Base-by-base conservation (phyloP, 2,329 filamentous ascomycete genomes). In the Colletotrichum chrysophilum region DNA sequence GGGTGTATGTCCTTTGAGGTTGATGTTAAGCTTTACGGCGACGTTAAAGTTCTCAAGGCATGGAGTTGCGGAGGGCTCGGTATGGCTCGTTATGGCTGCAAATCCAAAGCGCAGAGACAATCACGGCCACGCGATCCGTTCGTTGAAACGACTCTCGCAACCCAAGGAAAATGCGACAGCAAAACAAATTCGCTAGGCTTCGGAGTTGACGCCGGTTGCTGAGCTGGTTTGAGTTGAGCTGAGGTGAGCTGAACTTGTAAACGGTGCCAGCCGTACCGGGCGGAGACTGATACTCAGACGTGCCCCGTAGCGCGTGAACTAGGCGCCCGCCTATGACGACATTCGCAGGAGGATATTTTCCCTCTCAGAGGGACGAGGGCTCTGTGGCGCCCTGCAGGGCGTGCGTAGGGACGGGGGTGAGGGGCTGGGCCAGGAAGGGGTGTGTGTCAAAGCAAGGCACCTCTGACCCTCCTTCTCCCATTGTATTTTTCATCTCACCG, bases 281-380 rank as follows among this genome's bases (percentile, higher is more conserved):
- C 16, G 34, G 38, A n/a, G 32, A n/a, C 32, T 24, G 38, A 10
- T 6, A 43, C 36, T 43, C 36, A 38, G 65, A 48, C 28, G 58
- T 26, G 28, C 43, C n/a, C 43, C 43, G 43, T 48, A 48, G 43
- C 43, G n/a, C 18, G 43, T n/a, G 43, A 21, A 48, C 43, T 48
- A 48, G 58, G 48, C 7, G 16, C 30, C 34, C 65, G 43, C 26
- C 36, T 76, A 76, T 76, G 74, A 76, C 74, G 74, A 74, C 74
- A 76, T 65, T 60, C 28, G 66, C 38, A 69, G 43, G 62, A 66
- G 52, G 70, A 62, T 66, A 60, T 65, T 73, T 72, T 68, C 34
- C 73, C 48, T 68, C 10, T 64, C 26, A 68, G 48, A 64, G 32
- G 48, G 61, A 64, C 62, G 43, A 67, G 14, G 62, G 36, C 32